A percentile compares a stretch with the other conserved stretches of the same genome.
These are phyloP conservation scores for Colletotrichum musicola DNA, from an alignment of 2,329 filamentous ascomycete genomes.

Conservation along the genomic window DNA sequence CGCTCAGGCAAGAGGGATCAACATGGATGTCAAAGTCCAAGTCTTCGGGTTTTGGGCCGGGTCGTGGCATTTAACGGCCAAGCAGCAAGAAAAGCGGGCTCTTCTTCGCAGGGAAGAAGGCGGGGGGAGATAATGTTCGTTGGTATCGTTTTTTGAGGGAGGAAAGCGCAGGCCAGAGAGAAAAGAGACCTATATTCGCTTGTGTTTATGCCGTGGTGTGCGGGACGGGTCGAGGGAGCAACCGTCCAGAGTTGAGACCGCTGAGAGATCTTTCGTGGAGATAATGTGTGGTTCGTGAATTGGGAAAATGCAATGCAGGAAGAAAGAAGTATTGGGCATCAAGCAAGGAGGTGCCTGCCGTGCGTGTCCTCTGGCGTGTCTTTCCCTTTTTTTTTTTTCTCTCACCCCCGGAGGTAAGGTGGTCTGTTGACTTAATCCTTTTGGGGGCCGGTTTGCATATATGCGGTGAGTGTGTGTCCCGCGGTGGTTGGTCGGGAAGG, in stretches of 20 bases:
- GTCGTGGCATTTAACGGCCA: slow-evolving; percentile 26
- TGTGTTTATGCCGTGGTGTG: slow-evolving; percentile 26
- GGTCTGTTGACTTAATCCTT: slow-evolving; percentile 24
- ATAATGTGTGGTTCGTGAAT: neutral
- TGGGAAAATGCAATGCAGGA: neutral
- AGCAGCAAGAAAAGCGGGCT: slow-evolving; percentile 30
- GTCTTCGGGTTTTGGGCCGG: slow-evolving; percentile 45
- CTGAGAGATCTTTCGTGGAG: neutral
- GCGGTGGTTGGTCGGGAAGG: slow-evolving; percentile 33
- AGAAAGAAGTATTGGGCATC: neutral
- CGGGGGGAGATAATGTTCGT: neutral
- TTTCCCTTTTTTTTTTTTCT: no score
- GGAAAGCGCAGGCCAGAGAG: neutral
- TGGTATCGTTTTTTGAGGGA: slow-evolving; percentile 2
- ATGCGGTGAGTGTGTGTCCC: slow-evolving; percentile 36
- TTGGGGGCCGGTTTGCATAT: slow-evolving; percentile 14
- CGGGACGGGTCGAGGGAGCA: slow-evolving; percentile 39
- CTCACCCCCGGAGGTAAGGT: no score
- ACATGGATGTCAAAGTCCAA: slow-evolving; percentile 63
- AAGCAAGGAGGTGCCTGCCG: neutral
- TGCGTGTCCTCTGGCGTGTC: neutral
- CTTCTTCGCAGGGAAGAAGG: neutral
- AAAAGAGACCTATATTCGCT: slow-evolving; percentile 8
- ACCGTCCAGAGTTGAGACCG: neutral
- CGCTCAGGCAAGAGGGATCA: slow-evolving; percentile 58